Evolutionary conservation across 225 moss, liverwort and hornwort species (phyloP), one percentile per base, ranked within the genome.

Genomic region (Bryoerythrophyllum caledonicum): DNA sequence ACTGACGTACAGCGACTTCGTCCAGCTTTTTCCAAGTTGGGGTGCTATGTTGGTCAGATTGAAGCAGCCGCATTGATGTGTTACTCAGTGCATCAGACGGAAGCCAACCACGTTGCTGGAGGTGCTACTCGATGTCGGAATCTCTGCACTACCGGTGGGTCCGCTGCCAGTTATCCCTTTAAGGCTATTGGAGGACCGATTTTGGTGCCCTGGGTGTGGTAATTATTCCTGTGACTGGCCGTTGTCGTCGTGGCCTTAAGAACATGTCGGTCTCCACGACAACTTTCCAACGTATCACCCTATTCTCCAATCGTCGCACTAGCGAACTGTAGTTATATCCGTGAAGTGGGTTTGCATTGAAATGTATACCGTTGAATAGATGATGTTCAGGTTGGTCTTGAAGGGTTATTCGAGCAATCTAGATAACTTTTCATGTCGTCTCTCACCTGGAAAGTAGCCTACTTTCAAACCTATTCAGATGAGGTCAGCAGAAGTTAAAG

Each of bases 21-120:
- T 4, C 20, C n/a, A n/a, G 32, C 72, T 15, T 72, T 60, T 72
- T 60, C 72, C 46, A 72, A 21, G 21, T 44, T 13, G n/a, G 21
- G 28, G 30, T 46, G 21, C 72, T 48, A 8, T 32, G 3, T 9
- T 16, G 32, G 60, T 60, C 60, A 72, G 32, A 23, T 10, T 28
- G 60, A 5, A 72, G 60, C 30, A 48, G 72, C 72, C 8, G n/a
- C 28, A 28, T 8, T 28, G 27, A 43, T 3, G n/a, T 58, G 12
- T 38, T 41, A 41, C 57, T 27, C 1, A 1, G 20, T 58, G 43
- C 32, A 60, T 60, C 30, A 8, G 15, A 21, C 32, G 60, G 32
- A 32, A 16, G 19, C 11, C 10, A 56, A 70, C 72, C 14, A 60
- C n/a, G 71, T 17, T 43, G 13, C 44, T 13, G 27, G 46, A 44